Base-by-base conservation (phyloP, 495 filamentous ascomycete genomes). In the Paragyromitra xinjiangensis region DNA sequence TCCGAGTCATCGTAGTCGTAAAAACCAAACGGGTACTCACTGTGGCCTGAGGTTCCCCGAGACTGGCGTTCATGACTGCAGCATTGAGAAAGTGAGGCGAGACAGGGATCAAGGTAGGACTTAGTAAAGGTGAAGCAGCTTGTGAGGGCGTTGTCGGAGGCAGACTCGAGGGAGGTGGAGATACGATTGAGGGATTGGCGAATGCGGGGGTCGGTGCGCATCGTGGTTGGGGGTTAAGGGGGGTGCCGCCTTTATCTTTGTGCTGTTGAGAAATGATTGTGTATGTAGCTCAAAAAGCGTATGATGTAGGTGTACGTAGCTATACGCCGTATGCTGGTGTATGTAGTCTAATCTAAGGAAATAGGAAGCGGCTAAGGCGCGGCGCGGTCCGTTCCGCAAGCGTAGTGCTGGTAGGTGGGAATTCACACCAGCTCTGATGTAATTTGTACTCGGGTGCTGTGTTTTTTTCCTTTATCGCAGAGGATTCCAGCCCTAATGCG, bases 131-230 rank as follows among this genome's bases (percentile, higher is more conserved):
- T 90, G 88, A 93, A 99, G 83, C 98, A 91, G 70, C 90, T 89
- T 66, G 91, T 93, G 74, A 95, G 94, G 69, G 96, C 94, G 50
- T 90, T 91, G 82, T 97, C 94, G 69, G 97, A 97, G 24, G 93
- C 96, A 19, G 92, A 89, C 83, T 98, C 96, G 84, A 97, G 89
- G 77, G 93, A 97, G 78, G 95, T 92, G 50, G 93, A 93, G 81
- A 99, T 89, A 79, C 94, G 92, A 80, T 98, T 97, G 87, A 97
- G 91, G 81, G 91, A 92, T 82, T 97, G 94, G 50, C 94, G 93
- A 84, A 97, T 90, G 80, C 95, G 94, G 76, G 95, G 95, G 84
- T 98, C 96, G 75, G 78, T 83, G 40, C 81, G 81, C 78, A 83
- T 83, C 51, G 62, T 81, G 80, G 34, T 37, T 78, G 71, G 62